These are phyloP conservation scores for Termitomyces sp. DNA, from an alignment of 768 basidiomycete genomes.

Conservation along the genomic window DNA sequence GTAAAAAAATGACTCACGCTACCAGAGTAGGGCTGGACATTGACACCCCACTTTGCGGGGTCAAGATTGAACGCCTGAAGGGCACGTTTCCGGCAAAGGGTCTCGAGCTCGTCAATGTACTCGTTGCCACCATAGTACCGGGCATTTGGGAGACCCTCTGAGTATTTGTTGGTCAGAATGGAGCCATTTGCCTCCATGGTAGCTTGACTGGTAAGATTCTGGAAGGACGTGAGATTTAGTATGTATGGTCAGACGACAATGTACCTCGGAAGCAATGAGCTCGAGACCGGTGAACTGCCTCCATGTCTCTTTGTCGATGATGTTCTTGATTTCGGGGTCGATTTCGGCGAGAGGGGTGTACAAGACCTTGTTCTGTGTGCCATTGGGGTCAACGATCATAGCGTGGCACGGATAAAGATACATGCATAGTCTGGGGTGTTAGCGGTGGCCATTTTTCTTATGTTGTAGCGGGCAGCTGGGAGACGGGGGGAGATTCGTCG, in stretches of 20 bases:
- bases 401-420: constrained; percentile 8
- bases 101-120: constrained; percentile 94
- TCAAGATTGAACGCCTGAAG: constrained; percentile 95
- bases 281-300: constrained; percentile 96
- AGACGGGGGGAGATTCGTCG: constrained; percentile 26
- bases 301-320: constrained; percentile 99
- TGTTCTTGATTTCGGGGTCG: constrained; percentile 93
- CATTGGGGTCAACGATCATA: constrained; percentile 3
- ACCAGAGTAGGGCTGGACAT: constrained; percentile 98
- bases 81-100: constrained; percentile 92
- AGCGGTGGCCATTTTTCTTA: constrained; percentile 55
- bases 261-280: constrained; percentile 97
- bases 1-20: constrained; percentile 49
- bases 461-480: constrained; percentile 21
- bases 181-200: constrained; percentile 99
- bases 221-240: constrained; percentile 6
- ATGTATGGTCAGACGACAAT: constrained; percentile 13
- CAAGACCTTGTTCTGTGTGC: constrained; percentile 79
- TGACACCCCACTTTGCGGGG: constrained; percentile 92
- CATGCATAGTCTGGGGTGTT: constrained; percentile 60
- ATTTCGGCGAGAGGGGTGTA: constrained; percentile 85
- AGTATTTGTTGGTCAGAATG: constrained; percentile 98
- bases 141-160: constrained; percentile 96
- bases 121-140: constrained; percentile 99
- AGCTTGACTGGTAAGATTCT: constrained; percentile 96